phyloP scores from a whole-genome alignment of 495 filamentous ascomycete species.

The Cryomyces minteri region DNA sequence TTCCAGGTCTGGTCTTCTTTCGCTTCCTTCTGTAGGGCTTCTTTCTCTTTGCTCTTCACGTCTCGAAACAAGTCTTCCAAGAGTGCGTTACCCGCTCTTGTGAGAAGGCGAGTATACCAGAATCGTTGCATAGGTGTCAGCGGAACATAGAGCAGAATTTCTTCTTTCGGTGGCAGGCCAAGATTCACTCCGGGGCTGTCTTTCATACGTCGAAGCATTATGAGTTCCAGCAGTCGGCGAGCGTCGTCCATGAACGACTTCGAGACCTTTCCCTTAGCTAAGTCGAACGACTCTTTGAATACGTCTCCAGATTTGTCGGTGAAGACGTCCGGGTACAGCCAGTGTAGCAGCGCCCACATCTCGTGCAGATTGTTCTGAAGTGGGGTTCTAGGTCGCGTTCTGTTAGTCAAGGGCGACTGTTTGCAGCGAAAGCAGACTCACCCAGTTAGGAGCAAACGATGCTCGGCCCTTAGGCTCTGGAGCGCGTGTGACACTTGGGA shows the following conservation, averaged over 20 bases:
- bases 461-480: conserved; percentile 32
- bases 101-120: conserved; percentile 43
- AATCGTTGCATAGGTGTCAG: conserved; percentile 41
- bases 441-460: conserved; percentile 40
- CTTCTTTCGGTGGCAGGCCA: conserved; percentile 38
- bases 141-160: conserved; percentile 40
- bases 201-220: conserved; percentile 49
- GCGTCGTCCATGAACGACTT: conserved; percentile 33
- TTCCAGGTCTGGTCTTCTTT: conserved; percentile 6
- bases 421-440: conserved; percentile 4
- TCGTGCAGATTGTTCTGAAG: conserved; percentile 47
- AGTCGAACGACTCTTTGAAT: conserved; percentile 40
- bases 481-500: conserved; percentile 31
- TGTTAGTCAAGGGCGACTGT: neutral
- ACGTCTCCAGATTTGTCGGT: conserved; percentile 25
- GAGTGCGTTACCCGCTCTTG: conserved; percentile 31
- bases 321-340: conserved; percentile 47
- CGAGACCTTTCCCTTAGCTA: conserved; percentile 36
- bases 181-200: conserved; percentile 37
- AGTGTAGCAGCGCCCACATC: conserved; percentile 44
- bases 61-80: conserved; percentile 35
- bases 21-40: conserved; percentile 16
- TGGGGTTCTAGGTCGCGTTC: conserved; percentile 24
- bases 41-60: conserved; percentile 28
- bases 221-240: conserved; percentile 31